Evolutionary conservation across 2,329 filamentous ascomycete species (phyloP).

Genomic region (Fusarium tuaranense): DNA sequence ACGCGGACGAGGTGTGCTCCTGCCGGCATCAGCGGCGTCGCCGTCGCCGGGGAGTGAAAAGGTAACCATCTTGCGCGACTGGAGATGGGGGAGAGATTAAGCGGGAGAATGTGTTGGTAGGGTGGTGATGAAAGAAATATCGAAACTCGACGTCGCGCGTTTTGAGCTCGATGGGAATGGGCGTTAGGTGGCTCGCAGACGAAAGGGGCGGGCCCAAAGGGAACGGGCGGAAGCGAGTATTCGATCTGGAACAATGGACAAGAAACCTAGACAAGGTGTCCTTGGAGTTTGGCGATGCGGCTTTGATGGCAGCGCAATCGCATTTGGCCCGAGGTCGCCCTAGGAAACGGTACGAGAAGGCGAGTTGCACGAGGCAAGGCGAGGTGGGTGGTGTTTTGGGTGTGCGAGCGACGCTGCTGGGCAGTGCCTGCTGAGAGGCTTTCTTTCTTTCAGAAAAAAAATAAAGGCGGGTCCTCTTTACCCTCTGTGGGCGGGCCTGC

Average conservation of each 20-base stretch:
- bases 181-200: conserved; percentile 12
- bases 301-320: conserved; percentile 45
- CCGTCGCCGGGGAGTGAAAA: conserved; percentile 54
- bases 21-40: conserved; percentile 46
- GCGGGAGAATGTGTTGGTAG: conserved; percentile 11
- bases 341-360: conserved; percentile 47
- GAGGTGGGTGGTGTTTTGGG: conserved; percentile 40
- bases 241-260: conserved; percentile 30
- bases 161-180: conserved; percentile 11
- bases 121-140: conserved; percentile 24
- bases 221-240: conserved; percentile 13
- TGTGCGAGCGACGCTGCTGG: conserved; percentile 31
- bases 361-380: conserved; percentile 34
- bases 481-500: neutral
- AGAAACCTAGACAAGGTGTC: conserved; percentile 29
- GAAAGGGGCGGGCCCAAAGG: conserved; percentile 16
- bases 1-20: conserved; percentile 54
- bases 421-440: conserved; percentile 34
- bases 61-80: conserved; percentile 50
- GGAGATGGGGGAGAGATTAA: conserved; percentile 4
- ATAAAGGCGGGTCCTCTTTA: conserved; percentile 19
- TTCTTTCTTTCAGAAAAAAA: conserved; percentile 40
- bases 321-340: conserved; percentile 45
- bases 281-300: conserved; percentile 39
- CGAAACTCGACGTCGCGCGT: conserved; percentile 28